A percentile compares a stretch with the other conserved stretches of the same genome.
phyloP scores from a whole-genome alignment of 352 stramenopile species.

The Pythium phragmiticola region DNA sequence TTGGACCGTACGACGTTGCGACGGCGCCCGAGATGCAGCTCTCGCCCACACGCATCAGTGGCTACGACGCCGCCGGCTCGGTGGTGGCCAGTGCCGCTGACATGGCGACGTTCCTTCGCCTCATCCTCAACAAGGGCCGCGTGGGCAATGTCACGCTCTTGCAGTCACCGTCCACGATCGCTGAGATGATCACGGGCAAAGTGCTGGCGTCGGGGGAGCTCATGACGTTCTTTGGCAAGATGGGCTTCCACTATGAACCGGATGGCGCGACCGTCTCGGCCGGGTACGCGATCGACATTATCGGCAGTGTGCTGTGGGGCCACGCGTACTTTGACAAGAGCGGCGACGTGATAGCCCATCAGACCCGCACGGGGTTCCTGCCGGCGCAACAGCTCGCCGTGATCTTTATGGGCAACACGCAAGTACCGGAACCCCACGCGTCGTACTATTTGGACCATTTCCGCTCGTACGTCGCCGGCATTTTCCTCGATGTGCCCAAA shows the following conservation, averaged over 20 bases:
- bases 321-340: slow-evolving; percentile 72
- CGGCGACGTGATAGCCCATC: slow-evolving; percentile 50
- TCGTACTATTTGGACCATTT: slow-evolving; percentile 57
- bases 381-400: slow-evolving; percentile 49
- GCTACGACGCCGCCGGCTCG: slow-evolving; percentile 42
- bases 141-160: slow-evolving; percentile 50
- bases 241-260: slow-evolving; percentile 43
- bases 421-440: slow-evolving; percentile 35
- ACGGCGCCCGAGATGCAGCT: slow-evolving; percentile 37
- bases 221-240: slow-evolving; percentile 34
- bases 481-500: slow-evolving; percentile 66
- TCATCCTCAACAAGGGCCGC: slow-evolving; percentile 65
- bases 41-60: slow-evolving; percentile 11
- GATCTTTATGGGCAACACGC: slow-evolving; percentile 60
- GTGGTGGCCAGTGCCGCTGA: slow-evolving; percentile 53
- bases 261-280: slow-evolving; percentile 54
- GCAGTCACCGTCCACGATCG: slow-evolving; percentile 38
- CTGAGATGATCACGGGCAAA: slow-evolving; percentile 63
- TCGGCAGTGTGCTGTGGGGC: slow-evolving; percentile 53
- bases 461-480: slow-evolving; percentile 60
- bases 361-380: slow-evolving; percentile 55
- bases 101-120: slow-evolving; percentile 49
- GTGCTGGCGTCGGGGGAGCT: slow-evolving; percentile 36
- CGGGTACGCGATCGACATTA: slow-evolving; percentile 67
- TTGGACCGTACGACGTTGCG: slow-evolving; percentile 45